A percentile compares a stretch with the other conserved stretches of the same genome.
Evolutionary conservation across 179 eudicot genomes (phyloP).

Genomic region (Vitellaria paradoxa): DNA sequence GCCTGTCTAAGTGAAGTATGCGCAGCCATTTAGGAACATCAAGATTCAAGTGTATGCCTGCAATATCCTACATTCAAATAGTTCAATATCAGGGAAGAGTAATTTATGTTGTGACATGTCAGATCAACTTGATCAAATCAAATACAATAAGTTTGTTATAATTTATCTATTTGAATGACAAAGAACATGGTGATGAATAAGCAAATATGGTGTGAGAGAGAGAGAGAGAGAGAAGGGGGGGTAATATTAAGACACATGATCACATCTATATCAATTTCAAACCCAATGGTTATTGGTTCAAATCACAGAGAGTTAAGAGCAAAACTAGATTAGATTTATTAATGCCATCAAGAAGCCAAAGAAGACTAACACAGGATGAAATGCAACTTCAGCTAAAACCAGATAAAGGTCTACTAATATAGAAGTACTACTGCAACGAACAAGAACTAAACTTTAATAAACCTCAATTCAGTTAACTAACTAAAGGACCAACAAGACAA

Average conservation of each 20-base stretch:
- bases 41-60: constrained; percentile 83
- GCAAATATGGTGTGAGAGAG: too few relatives aligned
- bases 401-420: not conserved
- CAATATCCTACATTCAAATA: constrained; percentile 59
- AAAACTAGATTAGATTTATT: not conserved
- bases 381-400: not conserved
- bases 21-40: constrained; percentile 80
- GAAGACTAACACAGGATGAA: not conserved
- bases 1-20: constrained; percentile 68
- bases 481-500: not conserved
- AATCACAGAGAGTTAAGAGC: not conserved
- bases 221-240: not conserved
- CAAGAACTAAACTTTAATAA: not conserved
- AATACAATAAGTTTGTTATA: not conserved
- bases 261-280: not conserved
- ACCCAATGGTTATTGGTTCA: not conserved
- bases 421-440: not conserved
- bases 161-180: not conserved
- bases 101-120: not conserved
- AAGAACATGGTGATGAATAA: not conserved
- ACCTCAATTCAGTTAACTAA: not conserved
- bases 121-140: constrained; percentile 14
- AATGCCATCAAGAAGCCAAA: not conserved
- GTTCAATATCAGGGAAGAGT: constrained; percentile 12
- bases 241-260: not conserved